A percentile compares a stretch with the other conserved stretches of the same genome.
Conservation (phyloP, 2,329 filamentous ascomycete genomes). For the Ceratocystis smalleyi region DNA sequence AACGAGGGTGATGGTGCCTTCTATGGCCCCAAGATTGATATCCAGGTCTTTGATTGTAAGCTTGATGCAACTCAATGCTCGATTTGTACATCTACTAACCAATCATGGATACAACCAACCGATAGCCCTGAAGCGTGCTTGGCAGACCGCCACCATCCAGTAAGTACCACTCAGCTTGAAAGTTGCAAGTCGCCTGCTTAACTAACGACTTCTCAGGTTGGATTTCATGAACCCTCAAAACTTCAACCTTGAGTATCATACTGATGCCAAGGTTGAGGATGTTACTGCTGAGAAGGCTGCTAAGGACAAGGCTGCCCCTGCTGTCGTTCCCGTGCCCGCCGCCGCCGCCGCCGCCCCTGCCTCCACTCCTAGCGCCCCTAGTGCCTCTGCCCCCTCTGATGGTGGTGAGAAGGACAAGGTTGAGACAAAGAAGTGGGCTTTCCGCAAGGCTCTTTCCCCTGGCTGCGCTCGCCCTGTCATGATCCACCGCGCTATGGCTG, state of each 20-base stretch:
- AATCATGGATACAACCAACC: background rate
- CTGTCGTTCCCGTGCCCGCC: constrained; percentile 15
- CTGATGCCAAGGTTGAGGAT: constrained; percentile 39
- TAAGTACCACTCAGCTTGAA: background rate
- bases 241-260: constrained; percentile 78
- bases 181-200: background rate
- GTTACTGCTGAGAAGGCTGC: constrained; percentile 16
- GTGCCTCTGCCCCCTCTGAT: constrained; percentile 23
- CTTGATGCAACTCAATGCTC: constrained; percentile 23
- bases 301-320: constrained; percentile 23
- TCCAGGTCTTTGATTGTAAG: constrained; percentile 49
- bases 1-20: constrained; percentile 95
- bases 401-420: constrained; percentile 31
- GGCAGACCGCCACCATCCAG: constrained; percentile 88
- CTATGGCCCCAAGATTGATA: constrained; percentile 97
- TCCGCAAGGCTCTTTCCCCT: constrained; percentile 39
- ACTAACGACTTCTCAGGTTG: constrained; percentile 27
- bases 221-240: constrained; percentile 58
- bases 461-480: constrained; percentile 71
- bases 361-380: constrained; percentile 14
- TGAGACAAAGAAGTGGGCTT: constrained; percentile 25
- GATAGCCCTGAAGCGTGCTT: constrained; percentile 24
- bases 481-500: constrained; percentile 74
- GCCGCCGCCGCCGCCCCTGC: constrained; percentile 24
- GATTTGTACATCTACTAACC: background rate